Evolutionary conservation across 2,329 filamentous ascomycete species (phyloP).

Genomic region (Alternaria gansuensis): DNA sequence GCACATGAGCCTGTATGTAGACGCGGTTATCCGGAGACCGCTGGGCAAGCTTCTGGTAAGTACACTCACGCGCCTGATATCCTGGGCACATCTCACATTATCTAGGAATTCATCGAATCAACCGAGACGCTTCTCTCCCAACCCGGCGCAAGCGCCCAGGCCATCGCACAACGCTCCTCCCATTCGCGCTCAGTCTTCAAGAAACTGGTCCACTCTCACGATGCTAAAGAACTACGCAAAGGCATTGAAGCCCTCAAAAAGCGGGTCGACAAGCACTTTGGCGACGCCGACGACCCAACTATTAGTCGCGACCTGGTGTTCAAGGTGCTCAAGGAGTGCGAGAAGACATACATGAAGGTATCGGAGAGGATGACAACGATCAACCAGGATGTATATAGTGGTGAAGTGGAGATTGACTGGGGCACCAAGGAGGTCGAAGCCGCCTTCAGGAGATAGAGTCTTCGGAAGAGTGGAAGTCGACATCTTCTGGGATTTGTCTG

Average conservation of each 20-base stretch:
- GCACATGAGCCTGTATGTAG: constrained; percentile 87
- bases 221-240: constrained; percentile 84
- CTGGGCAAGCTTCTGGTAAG: constrained; percentile 80
- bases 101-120: constrained; percentile 83
- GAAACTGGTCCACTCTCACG: constrained; percentile 82
- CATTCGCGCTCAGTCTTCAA: constrained; percentile 85
- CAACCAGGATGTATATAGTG: constrained; percentile 57
- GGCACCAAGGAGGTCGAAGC: constrained; percentile 40
- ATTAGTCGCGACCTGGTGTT: constrained; percentile 67
- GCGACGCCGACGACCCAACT: constrained; percentile 79
- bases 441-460: constrained; percentile 43
- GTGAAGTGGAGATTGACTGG: constrained; percentile 56
- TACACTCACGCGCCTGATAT: neutral
- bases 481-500: constrained; percentile 18
- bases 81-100: constrained; percentile 18
- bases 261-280: constrained; percentile 96
- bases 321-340: constrained; percentile 69
- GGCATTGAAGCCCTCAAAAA: constrained; percentile 91
- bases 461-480: constrained; percentile 29
- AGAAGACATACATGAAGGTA: constrained; percentile 63
- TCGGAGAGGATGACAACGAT: constrained; percentile 60
- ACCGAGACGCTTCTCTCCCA: constrained; percentile 76
- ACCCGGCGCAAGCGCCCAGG: constrained; percentile 58
- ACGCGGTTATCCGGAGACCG: constrained; percentile 86
- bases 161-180: constrained; percentile 79